Evolutionary conservation across 2,329 filamentous ascomycete genomes (phyloP), one percentile per base, ranked within the genome.

Genomic region (Didymella glomerata): DNA sequence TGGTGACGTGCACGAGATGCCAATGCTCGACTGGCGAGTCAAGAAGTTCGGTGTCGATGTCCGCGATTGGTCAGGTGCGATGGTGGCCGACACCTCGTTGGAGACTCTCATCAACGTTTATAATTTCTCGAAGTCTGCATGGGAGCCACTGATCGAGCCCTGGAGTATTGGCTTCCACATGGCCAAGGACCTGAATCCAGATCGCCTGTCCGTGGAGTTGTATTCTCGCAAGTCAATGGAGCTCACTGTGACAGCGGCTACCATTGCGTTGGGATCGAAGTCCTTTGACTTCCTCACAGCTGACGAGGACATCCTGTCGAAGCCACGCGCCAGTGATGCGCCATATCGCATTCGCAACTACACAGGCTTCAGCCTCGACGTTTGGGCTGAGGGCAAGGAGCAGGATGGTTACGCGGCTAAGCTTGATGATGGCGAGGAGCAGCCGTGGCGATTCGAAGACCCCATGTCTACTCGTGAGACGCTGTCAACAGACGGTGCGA

Each of bases 51-150:
- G 87, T 5, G 85, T 94, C 2, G 88, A 90, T 45, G 91, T 96
- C 4, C 88, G 90, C 65, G 92, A 99, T 73, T 99, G 95, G 95
- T 94, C 94, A 1, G 89, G 88, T 5, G 90, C 89, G 22, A 84
- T 99, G 76, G 93, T 89, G 70, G 94, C 92, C 0, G 92, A 97
- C 72, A 91, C 92, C 0, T 90, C 87, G n/a, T 88, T 99, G 47
- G 92, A 97, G 63, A 92, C 94, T 64, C 97, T 97, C 77, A 86
- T 96, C 68, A 99, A 98, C 70, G 90, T 99, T 25, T 99, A 97
- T 83, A 99, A 99, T 78, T 99, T 99, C 79, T 95, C 95, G 14
- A 99, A 99, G 76, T 99, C 95, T 0, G 92, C 93, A 3, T 99
- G 95, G 95, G 95, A 99, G 76, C 95, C 95, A 3, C 80, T 99